Evolutionary conservation across 1,284 basidiomycete genomes (phyloP).

Genomic region (Ustilago bromivora): DNA sequence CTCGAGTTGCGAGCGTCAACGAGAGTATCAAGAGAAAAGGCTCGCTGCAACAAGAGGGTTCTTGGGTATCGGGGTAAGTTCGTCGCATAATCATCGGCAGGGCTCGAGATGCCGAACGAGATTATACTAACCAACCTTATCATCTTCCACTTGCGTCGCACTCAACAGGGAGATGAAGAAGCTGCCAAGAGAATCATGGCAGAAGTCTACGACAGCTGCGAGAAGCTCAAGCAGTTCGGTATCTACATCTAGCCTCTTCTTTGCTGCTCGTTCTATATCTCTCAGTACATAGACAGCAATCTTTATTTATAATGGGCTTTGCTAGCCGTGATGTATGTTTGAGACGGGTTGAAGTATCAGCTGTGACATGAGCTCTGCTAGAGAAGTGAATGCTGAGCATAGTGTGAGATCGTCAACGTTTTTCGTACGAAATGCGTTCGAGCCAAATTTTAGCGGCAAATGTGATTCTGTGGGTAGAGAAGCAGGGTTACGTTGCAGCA

Average conservation of each 20-base stretch:
- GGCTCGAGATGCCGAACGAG: too few species aligned
- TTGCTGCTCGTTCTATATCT: neutral
- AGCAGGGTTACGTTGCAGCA: slow-evolving; percentile 16
- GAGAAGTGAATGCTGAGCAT: neutral
- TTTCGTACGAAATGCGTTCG: slow-evolving; percentile 17
- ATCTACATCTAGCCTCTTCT: slow-evolving; percentile 37
- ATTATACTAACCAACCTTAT: neutral
- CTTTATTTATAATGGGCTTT: neutral
- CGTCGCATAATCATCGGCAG: neutral
- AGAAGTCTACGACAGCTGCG: slow-evolving; percentile 65
- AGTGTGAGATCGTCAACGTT: slow-evolving; percentile 8
- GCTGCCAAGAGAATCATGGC: slow-evolving; percentile 54
- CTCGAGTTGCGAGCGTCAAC: slow-evolving; percentile 43
- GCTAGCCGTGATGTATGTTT: neutral
- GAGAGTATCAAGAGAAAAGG: slow-evolving; percentile 55
- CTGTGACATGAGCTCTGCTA: neutral
- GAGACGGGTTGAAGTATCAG: neutral
- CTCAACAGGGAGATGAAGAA: slow-evolving; percentile 36
- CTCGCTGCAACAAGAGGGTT: slow-evolving; percentile 52
- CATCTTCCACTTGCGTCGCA: neutral
- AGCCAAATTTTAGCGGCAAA: slow-evolving; percentile 1
- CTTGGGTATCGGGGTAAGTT: slow-evolving; percentile 56
- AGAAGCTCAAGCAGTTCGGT: slow-evolving; percentile 61
- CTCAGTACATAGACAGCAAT: slow-evolving; percentile 1
- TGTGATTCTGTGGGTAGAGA: slow-evolving; percentile 5